These are phyloP conservation scores for Heteromeles arbutifolia DNA, from an alignment of 306 rosid genomes.

Conservation along the genomic window DNA sequence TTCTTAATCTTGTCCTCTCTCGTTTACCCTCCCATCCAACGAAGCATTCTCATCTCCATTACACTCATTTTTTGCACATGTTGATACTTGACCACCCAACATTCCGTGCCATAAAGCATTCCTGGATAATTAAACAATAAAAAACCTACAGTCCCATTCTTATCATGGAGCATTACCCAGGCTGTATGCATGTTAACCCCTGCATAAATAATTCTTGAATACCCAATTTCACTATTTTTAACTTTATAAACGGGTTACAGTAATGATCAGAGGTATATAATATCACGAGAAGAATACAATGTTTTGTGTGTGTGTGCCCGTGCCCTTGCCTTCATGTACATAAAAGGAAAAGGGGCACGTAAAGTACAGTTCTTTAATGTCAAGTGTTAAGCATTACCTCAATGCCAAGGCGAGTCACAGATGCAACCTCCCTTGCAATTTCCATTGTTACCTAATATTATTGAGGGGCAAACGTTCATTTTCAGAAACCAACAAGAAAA, in stretches of 20 bases:
- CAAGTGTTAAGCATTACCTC: slow-evolving; percentile 47
- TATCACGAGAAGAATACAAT: neutral
- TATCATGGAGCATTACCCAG: slow-evolving; percentile 1
- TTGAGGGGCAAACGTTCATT: neutral
- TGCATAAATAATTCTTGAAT: neutral
- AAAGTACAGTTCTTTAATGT: slow-evolving; percentile 2
- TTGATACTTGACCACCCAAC: too few relatives aligned
- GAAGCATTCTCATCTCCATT: too few relatives aligned
- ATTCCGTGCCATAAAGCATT: too few relatives aligned
- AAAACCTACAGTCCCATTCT: neutral
- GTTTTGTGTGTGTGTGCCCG: neutral
- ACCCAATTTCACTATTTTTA: neutral
- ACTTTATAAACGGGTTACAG: neutral
- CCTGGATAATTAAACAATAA: neutral
- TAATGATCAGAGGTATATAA: neutral
- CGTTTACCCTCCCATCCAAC: too few relatives aligned
- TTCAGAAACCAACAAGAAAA: slow-evolving; percentile 11
- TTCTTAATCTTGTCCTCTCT: too few relatives aligned
- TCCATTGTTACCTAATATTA: slow-evolving; percentile 69
- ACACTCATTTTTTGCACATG: too few relatives aligned
- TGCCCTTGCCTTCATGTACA: neutral
- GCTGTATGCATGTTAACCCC: neutral
- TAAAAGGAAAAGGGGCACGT: neutral
- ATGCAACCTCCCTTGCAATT: slow-evolving; percentile 91
- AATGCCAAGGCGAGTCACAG: slow-evolving; percentile 91